These are phyloP conservation scores for Exophiala lecanii-corni DNA, from an alignment of 2,329 filamentous ascomycete genomes.

Conservation along the genomic window DNA sequence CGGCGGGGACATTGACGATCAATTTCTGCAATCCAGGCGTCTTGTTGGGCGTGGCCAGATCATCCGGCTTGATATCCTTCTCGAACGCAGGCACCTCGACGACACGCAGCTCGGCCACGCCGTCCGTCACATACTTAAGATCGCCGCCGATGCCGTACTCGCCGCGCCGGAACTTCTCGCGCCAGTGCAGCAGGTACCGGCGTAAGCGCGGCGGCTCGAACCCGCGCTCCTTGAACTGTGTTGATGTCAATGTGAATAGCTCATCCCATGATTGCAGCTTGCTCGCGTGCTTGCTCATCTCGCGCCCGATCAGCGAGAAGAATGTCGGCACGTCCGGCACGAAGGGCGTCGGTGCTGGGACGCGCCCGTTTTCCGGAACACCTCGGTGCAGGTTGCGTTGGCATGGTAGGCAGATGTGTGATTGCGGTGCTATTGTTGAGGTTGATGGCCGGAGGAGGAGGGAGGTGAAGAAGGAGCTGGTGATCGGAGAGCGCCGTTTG, in stretches of 20 bases:
- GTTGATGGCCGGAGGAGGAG: constrained; percentile 20
- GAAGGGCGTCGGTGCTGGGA: constrained; percentile 67
- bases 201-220: constrained; percentile 79
- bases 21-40: constrained; percentile 53
- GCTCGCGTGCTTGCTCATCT: constrained; percentile 71
- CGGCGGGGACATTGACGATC: constrained; percentile 56
- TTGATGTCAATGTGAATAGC: constrained; percentile 74
- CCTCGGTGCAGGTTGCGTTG: constrained; percentile 20
- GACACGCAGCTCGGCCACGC: constrained; percentile 54
- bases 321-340: constrained; percentile 60
- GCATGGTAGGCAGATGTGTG: constrained; percentile 24
- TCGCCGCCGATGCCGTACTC: constrained; percentile 79
- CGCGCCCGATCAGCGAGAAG: constrained; percentile 84
- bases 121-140: constrained; percentile 65
- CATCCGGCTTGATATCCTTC: constrained; percentile 33
- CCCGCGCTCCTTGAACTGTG: constrained; percentile 75
- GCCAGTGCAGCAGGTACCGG: constrained; percentile 81
- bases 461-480: constrained; percentile 12
- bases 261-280: constrained; percentile 91
- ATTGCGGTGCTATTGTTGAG: constrained; percentile 7
- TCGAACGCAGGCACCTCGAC: constrained; percentile 48
- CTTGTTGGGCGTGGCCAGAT: constrained; percentile 35
- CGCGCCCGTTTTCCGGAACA: constrained; percentile 20
- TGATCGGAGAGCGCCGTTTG: constrained; percentile 8
- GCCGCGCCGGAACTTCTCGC: constrained; percentile 75